phyloP scores from a whole-genome alignment of 768 basidiomycete genomes.

The Tricholoma matsutake region DNA sequence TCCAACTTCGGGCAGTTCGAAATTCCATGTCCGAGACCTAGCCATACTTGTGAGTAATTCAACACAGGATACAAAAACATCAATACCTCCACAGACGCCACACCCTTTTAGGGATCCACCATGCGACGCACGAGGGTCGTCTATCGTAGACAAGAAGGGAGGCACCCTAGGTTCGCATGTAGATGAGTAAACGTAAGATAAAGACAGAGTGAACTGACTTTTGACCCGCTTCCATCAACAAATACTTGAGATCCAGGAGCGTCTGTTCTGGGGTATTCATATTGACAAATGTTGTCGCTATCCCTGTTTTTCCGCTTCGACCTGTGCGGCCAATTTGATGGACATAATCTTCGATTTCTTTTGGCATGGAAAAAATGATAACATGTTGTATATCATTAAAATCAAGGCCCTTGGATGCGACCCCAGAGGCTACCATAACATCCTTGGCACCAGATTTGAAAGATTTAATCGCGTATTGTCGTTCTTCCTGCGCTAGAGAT shows the following conservation, averaged over 20 bases:
- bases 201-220: slow-evolving; percentile 44
- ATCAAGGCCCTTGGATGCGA: slow-evolving; percentile 97
- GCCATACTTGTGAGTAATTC: slow-evolving; percentile 3
- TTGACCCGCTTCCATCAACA: slow-evolving; percentile 96
- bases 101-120: slow-evolving; percentile 83
- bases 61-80: not conserved
- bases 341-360: slow-evolving; percentile 99
- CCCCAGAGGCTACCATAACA: slow-evolving; percentile 98
- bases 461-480: slow-evolving; percentile 97
- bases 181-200: not conserved
- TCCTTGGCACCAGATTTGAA: slow-evolving; percentile 98
- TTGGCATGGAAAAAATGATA: slow-evolving; percentile 99
- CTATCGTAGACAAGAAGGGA: slow-evolving; percentile 84
- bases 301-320: slow-evolving; percentile 96
- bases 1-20: slow-evolving; percentile 96
- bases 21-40: slow-evolving; percentile 91
- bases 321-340: slow-evolving; percentile 99
- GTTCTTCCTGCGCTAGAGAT: slow-evolving; percentile 87
- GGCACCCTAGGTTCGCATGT: slow-evolving; percentile 62
- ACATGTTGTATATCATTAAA: slow-evolving; percentile 99
- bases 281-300: slow-evolving; percentile 98
- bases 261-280: slow-evolving; percentile 98
- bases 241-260: slow-evolving; percentile 91
- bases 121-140: slow-evolving; percentile 83
- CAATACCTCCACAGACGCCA: slow-evolving; percentile 89